These are phyloP conservation scores for Chalciporus sphaerocephalus DNA, from an alignment of 768 basidiomycete species.

Conservation along the genomic window DNA sequence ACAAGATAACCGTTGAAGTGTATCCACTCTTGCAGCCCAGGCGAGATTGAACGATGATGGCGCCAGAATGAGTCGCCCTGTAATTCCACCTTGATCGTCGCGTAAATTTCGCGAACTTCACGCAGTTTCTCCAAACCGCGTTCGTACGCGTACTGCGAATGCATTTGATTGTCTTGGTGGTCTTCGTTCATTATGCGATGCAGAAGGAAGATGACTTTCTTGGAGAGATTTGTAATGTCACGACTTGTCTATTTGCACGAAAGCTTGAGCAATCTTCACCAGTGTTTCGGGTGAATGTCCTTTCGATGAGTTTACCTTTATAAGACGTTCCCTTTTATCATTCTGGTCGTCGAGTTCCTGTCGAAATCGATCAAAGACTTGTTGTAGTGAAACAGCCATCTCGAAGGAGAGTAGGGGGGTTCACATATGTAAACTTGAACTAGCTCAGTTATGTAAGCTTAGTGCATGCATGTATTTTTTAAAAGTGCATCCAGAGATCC, in stretches of 20 bases:
- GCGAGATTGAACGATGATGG: conserved; percentile 67
- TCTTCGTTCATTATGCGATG: conserved; percentile 64
- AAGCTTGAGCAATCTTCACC: conserved; percentile 1
- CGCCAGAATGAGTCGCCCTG: conserved; percentile 72
- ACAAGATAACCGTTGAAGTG: background rate
- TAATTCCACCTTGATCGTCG: conserved; percentile 56
- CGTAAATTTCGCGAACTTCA: conserved; percentile 65
- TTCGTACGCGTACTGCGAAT: conserved; percentile 44
- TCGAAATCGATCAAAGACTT: conserved; percentile 58
- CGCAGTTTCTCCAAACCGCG: conserved; percentile 56
- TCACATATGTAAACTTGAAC: background rate
- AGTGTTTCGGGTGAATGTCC: conserved; percentile 6
- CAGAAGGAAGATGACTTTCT: conserved; percentile 89
- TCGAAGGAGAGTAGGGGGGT: background rate
- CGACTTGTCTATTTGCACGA: conserved; percentile 56
- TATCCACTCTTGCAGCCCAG: conserved; percentile 74
- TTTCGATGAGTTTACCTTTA: conserved; percentile 58
- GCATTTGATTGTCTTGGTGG: conserved; percentile 20
- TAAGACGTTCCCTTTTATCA: conserved; percentile 84
- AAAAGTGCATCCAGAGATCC: conserved; percentile 49
- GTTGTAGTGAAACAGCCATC: conserved; percentile 10
- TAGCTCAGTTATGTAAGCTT: background rate
- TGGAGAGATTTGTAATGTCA: conserved; percentile 87
- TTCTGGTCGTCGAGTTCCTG: conserved; percentile 76
- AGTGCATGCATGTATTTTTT: conserved; percentile 23